Evolutionary conservation across 768 basidiomycete genomes (phyloP), one percentile per base, ranked within the genome.

Genomic region (Lepiota brunneoincarnata): DNA sequence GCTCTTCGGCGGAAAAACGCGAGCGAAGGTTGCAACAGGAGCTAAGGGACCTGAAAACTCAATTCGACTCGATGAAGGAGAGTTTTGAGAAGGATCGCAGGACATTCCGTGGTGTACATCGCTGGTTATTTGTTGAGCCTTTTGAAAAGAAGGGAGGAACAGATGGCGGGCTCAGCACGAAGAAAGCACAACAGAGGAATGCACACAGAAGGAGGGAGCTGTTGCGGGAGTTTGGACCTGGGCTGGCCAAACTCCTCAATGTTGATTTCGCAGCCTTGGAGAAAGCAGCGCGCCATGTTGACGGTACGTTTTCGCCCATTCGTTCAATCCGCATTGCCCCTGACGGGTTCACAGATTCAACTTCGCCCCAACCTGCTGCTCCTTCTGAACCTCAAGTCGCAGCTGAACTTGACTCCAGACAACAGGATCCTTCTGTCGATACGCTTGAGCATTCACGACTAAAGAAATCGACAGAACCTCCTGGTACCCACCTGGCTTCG

Each of bases 101-200:
- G 63, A 78, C 73, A 54, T 86, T 81, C 81, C 67, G 67, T 39
- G 61, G 60, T 14, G 72, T 80, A 59, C 75, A 75, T 47, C 57
- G 64, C 24, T 82, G 75, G 76, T 58, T 54, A 40, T 54, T 45
- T 26, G 15, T 48, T 28, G 53, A 54, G 14, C 53, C 53, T n/a
- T 58, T 47, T 15, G 37, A 42, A n/a, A 52, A 57, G 51, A 56
- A 48, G 40, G 57, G 59, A 20, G 18, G 37, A 3, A 14, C 53
- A 17, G 49, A 39, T 51, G 37, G 23, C 14, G 36, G 31, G 39
- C 26, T 55, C 15, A 49, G 41, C 14, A 36, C 53, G 39, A 55
- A 41, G 40, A 41, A 54, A 49, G 49, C 54, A 41, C 45, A 48
- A 20, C 45, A 57, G 26, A 15, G 44, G 20, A 44, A 55, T 24